Percentiles rank a stretch among this genome's conserved stretches.
These are phyloP conservation scores for Daldinia eschscholtzii DNA, from an alignment of 2,329 filamentous ascomycete genomes.

Conservation along the genomic window DNA sequence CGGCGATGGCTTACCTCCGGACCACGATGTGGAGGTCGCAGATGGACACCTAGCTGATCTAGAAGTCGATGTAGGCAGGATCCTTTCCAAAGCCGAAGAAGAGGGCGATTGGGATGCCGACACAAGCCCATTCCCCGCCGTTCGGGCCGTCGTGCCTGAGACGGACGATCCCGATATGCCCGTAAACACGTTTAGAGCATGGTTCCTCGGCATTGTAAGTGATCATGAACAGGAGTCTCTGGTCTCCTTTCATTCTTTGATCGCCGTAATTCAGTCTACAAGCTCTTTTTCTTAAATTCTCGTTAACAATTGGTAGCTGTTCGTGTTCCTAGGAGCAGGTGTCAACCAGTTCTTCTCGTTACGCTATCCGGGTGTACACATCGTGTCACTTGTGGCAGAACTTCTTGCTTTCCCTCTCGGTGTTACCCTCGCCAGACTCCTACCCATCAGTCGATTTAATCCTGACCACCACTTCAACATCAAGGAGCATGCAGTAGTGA, in stretches of 20 bases:
- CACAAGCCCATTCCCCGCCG: constrained; percentile 51
- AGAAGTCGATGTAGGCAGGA: constrained; percentile 50
- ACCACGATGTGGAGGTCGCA: constrained; percentile 43
- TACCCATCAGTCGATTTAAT: constrained; percentile 57
- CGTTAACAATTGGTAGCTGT: constrained; percentile 48
- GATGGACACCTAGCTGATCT: constrained; percentile 51
- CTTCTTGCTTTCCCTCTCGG: constrained; percentile 60
- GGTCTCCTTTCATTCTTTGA: too few relatives aligned
- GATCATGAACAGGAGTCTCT: background rate
- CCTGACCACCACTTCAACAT: constrained; percentile 60
- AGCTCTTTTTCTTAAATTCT: background rate
- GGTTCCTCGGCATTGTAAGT: constrained; percentile 58
- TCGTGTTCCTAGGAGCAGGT: constrained; percentile 60
- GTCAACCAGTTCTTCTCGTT: constrained; percentile 63
- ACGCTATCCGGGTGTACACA: constrained; percentile 60
- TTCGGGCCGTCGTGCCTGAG: constrained; percentile 53
- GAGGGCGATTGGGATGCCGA: constrained; percentile 52
- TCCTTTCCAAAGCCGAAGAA: constrained; percentile 47
- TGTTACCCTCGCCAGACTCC: constrained; percentile 54
- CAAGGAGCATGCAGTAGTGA: constrained; percentile 61
- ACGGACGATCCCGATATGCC: constrained; percentile 52
- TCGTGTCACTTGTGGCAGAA: constrained; percentile 61
- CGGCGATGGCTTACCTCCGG: constrained; percentile 24
- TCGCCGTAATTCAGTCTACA: background rate
- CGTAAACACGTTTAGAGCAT: constrained; percentile 61